A percentile compares a stretch with the other conserved stretches of the same genome.
Conservation (phyloP, 2,329 filamentous ascomycete genomes). For the Metarhizium rileyi region DNA sequence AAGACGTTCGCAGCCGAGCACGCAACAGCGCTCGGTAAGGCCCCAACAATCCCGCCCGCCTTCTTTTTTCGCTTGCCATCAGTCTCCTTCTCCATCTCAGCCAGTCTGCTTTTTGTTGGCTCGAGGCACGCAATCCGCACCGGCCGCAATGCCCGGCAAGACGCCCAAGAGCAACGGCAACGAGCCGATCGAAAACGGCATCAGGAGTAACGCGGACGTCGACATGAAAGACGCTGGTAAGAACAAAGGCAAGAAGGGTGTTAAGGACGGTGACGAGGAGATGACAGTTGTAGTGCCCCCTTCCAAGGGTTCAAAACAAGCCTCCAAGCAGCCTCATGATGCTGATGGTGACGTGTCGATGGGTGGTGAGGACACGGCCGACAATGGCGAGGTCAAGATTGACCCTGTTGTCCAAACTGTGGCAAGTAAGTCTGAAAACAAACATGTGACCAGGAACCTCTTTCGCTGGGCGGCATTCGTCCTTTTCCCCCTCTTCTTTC, state of each 20-base stretch:
- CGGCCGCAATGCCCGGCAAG: slow-evolving; percentile 55
- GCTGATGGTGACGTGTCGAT: slow-evolving; percentile 63
- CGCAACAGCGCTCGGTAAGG: slow-evolving; percentile 1
- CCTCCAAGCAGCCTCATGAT: slow-evolving; percentile 46
- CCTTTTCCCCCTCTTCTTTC: too few relatives aligned
- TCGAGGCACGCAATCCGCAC: slow-evolving; percentile 1
- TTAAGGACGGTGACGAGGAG: slow-evolving; percentile 63
- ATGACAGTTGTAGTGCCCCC: slow-evolving; percentile 76
- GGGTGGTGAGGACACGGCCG: slow-evolving; percentile 49
- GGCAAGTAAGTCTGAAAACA: slow-evolving; percentile 37
- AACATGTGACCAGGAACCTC: background rate
- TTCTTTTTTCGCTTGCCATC: background rate
- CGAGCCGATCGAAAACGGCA: slow-evolving; percentile 58
- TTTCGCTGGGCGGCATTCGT: too few relatives aligned
- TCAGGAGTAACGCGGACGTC: slow-evolving; percentile 52
- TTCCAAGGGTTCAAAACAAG: slow-evolving; percentile 52
- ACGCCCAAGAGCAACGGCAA: slow-evolving; percentile 64
- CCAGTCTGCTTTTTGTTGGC: background rate
- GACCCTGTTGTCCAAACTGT: slow-evolving; percentile 52
- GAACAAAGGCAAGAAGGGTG: slow-evolving; percentile 53
- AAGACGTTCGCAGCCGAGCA: slow-evolving; percentile 5
- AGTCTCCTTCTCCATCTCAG: background rate
- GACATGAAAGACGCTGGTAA: slow-evolving; percentile 63
- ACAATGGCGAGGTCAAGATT: slow-evolving; percentile 44
- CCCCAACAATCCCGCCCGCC: background rate